Percentiles rank a stretch among this genome's conserved stretches.
phyloP scores from a whole-genome alignment of 805 yeast genomes.

The Wickerhamomyces strasburgensis region DNA sequence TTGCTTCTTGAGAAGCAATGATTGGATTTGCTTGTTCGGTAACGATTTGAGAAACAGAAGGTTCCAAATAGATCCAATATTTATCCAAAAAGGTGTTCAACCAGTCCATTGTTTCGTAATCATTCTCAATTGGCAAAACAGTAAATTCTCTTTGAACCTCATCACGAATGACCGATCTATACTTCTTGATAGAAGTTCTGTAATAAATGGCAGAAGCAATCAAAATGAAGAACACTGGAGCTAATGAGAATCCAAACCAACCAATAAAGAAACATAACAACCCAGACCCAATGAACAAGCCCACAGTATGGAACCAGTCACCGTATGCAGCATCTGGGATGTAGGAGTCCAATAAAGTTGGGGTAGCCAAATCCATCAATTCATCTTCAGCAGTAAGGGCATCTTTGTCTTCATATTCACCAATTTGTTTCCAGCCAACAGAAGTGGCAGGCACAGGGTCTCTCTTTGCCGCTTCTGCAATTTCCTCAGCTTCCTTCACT shows the following conservation, averaged over 20 bases:
- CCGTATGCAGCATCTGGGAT: conserved; percentile 78
- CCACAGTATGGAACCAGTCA: conserved; percentile 96
- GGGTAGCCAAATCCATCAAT: conserved; percentile 61
- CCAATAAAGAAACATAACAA: conserved; percentile 77
- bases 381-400: conserved; percentile 62
- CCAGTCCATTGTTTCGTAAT: conserved; percentile 96
- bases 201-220: conserved; percentile 62
- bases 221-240: conserved; percentile 74
- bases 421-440: conserved; percentile 93
- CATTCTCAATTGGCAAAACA: conserved; percentile 74
- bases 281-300: conserved; percentile 59
- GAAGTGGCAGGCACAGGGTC: conserved; percentile 59
- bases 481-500: conserved; percentile 23
- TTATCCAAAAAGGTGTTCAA: conserved; percentile 81
- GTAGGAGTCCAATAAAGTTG: conserved; percentile 70
- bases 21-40: conserved; percentile 82
- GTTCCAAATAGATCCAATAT: conserved; percentile 90
- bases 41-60: conserved; percentile 79
- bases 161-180: conserved; percentile 70
- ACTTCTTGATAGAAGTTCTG: conserved; percentile 77
- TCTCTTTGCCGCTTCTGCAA: conserved; percentile 30
- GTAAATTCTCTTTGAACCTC: conserved; percentile 83
- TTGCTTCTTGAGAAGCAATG: conserved; percentile 66
- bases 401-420: conserved; percentile 76
- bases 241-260: conserved; percentile 66